Evolutionary conservation across 1,284 basidiomycete genomes (phyloP).

Genomic region (Malassezia psittaci): DNA sequence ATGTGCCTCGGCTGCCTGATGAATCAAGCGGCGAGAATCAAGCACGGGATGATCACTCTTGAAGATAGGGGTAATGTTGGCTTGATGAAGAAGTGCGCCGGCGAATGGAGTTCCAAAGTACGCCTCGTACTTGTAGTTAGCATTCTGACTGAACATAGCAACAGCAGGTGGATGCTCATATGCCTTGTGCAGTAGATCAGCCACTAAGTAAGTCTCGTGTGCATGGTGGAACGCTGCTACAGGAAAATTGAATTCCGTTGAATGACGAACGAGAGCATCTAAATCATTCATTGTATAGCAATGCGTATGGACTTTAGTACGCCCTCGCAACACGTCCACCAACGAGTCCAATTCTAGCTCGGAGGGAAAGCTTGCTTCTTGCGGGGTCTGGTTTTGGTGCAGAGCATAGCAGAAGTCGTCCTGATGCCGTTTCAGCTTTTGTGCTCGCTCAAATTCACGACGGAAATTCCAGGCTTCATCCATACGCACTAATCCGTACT

Average conservation of each 20-base stretch:
- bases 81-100: constrained; percentile 60
- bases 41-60: constrained; percentile 63
- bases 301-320: constrained; percentile 54
- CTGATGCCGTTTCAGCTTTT: constrained; percentile 62
- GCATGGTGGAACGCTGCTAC: constrained; percentile 65
- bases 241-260: constrained; percentile 69
- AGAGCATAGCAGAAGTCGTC: constrained; percentile 57
- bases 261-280: constrained; percentile 56
- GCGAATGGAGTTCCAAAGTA: constrained; percentile 78
- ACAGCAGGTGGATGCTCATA: constrained; percentile 58
- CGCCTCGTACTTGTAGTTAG: constrained; percentile 71
- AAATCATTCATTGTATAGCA: constrained; percentile 58
- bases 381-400: constrained; percentile 54
- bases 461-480: constrained; percentile 58
- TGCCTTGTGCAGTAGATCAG: constrained; percentile 63
- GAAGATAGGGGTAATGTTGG: constrained; percentile 61
- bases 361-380: constrained; percentile 59
- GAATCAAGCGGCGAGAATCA: constrained; percentile 66
- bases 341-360: constrained; percentile 71
- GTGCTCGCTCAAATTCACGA: constrained; percentile 61
- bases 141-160: constrained; percentile 64
- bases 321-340: constrained; percentile 72
- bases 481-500: constrained; percentile 52
- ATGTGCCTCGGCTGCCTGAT: constrained; percentile 78
- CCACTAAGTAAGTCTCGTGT: constrained; percentile 72